These are phyloP conservation scores for Coriolopsis trogii DNA, from an alignment of 1,284 basidiomycete species.

Conservation along the genomic window DNA sequence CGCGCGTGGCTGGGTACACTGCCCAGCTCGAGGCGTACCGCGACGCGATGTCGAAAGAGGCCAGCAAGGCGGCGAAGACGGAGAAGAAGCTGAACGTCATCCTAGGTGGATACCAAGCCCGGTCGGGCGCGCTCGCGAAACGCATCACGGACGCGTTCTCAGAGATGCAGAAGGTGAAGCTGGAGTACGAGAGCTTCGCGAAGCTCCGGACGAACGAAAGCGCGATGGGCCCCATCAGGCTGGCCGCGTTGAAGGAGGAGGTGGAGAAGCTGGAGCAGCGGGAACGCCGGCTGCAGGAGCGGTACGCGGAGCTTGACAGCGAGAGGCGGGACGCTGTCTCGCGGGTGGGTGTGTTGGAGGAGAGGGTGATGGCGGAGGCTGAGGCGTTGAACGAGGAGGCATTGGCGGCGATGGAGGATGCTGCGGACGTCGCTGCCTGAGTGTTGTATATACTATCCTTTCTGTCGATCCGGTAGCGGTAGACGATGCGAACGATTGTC, in stretches of 20 bases:
- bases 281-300: constrained; percentile 76
- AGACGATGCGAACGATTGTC: background rate
- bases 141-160: constrained; percentile 71
- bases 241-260: constrained; percentile 80
- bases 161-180: constrained; percentile 65
- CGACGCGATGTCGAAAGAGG: constrained; percentile 83
- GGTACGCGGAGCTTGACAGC: constrained; percentile 81
- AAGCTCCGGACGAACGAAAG: constrained; percentile 73
- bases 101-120: constrained; percentile 89
- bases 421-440: constrained; percentile 6
- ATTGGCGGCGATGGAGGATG: constrained; percentile 61
- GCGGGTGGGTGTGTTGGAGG: constrained; percentile 67
- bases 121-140: constrained; percentile 71
- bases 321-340: constrained; percentile 70
- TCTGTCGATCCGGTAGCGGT: constrained; percentile 7
- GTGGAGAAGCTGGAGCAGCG: constrained; percentile 78
- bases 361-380: constrained; percentile 79
- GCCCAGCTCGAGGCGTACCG: constrained; percentile 65
- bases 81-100: constrained; percentile 92
- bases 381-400: constrained; percentile 81
- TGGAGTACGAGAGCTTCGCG: constrained; percentile 81
- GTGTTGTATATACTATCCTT: background rate
- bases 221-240: constrained; percentile 73
- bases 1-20: constrained; percentile 68
- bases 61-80: constrained; percentile 78